Evolutionary conservation across 371 early-diverging fungal genomes (phyloP).

Genomic region (Mucor piriformis): DNA sequence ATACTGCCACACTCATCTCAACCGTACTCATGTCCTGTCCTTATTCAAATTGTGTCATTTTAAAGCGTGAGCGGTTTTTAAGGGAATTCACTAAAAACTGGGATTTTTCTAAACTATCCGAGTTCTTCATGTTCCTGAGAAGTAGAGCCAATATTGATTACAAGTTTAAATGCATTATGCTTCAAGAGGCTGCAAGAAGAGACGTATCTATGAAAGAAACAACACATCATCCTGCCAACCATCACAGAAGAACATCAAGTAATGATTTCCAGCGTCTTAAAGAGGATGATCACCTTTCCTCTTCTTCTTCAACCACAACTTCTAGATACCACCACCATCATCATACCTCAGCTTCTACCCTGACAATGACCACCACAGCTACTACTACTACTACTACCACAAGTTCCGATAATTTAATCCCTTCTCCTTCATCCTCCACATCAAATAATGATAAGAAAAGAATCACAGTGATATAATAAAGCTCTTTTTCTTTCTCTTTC

Average conservation of each 20-base stretch:
- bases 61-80: constrained; percentile 64
- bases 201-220: not conserved
- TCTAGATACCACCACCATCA: constrained; percentile 10
- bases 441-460: constrained; percentile 6
- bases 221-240: constrained; percentile 1
- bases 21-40: constrained; percentile 46
- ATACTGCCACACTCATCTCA: constrained; percentile 55
- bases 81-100: constrained; percentile 72
- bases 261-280: constrained; percentile 46
- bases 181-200: constrained; percentile 71
- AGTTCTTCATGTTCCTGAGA: constrained; percentile 75
- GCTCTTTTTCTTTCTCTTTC: not conserved
- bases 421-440: constrained; percentile 9
- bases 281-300: not conserved
- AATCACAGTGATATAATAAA: constrained; percentile 2
- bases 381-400: not conserved
- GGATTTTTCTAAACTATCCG: constrained; percentile 79
- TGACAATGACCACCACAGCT: constrained; percentile 3
- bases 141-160: constrained; percentile 72
- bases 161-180: constrained; percentile 72
- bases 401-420: constrained; percentile 1
- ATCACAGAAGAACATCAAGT: constrained; percentile 48
- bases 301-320: constrained; percentile 2
- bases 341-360: constrained; percentile 5
- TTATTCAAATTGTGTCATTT: constrained; percentile 32